Conservation (phyloP, 2,329 filamentous ascomycete genomes). For the Triangularia verruculosa region DNA sequence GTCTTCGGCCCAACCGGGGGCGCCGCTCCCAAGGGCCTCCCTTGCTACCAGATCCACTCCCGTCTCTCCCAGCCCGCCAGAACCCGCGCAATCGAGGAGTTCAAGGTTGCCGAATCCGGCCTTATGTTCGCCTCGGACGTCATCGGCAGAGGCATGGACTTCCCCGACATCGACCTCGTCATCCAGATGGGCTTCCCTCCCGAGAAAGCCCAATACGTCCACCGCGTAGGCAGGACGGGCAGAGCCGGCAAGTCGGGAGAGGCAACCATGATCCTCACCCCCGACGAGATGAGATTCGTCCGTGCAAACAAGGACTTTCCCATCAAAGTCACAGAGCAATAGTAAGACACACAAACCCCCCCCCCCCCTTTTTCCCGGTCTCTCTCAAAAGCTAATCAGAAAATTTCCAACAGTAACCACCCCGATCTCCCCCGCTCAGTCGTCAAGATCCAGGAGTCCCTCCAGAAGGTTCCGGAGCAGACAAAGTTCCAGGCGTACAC, state of each 20-base stretch:
- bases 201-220: conserved; percentile 58
- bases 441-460: conserved; percentile 23
- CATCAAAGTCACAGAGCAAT: conserved; percentile 22
- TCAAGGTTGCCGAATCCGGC: conserved; percentile 49
- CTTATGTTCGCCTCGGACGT: conserved; percentile 69
- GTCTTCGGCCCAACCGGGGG: conserved; percentile 38
- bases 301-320: conserved; percentile 26
- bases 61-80: conserved; percentile 50
- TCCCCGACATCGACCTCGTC: conserved; percentile 55
- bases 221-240: conserved; percentile 51
- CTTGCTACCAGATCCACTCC: conserved; percentile 47
- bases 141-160: conserved; percentile 68
- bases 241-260: conserved; percentile 30
- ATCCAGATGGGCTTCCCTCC: conserved; percentile 55
- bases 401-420: conserved; percentile 13
- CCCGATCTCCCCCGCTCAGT: conserved; percentile 22
- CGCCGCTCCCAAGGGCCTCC: conserved; percentile 38
- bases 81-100: conserved; percentile 59
- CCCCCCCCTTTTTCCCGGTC: neutral
- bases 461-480: conserved; percentile 23
- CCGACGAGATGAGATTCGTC: conserved; percentile 30
- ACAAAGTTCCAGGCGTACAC: conserved; percentile 27
- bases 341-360: conserved; percentile 19
- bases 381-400: neutral
- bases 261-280: conserved; percentile 28